Percentiles rank a stretch among this genome's conserved stretches.
These are phyloP conservation scores for Biscogniauxia mediterranea DNA, from an alignment of 2,329 filamentous ascomycete species.

Conservation along the genomic window DNA sequence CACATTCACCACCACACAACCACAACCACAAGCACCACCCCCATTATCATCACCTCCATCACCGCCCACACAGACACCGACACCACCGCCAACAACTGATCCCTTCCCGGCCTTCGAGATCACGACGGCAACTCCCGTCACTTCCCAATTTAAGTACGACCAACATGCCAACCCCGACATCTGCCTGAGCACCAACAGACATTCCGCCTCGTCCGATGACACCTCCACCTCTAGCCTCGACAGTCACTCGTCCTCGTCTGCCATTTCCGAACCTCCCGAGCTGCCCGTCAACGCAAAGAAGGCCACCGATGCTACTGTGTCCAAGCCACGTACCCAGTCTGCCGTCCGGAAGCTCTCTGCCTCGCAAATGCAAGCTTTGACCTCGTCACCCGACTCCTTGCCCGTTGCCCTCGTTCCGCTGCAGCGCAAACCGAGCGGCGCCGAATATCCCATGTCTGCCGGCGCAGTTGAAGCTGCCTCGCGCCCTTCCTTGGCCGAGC, in stretches of 20 bases:
- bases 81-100: conserved; percentile 17
- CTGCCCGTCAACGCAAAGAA: conserved; percentile 9
- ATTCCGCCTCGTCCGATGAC: conserved; percentile 5
- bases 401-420: conserved; percentile 48
- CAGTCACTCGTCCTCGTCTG: conserved; percentile 6
- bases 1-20: too few relatives aligned
- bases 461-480: conserved; percentile 34
- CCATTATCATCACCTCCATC: conserved; percentile 4
- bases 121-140: conserved; percentile 20
- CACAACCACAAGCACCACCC: conserved; percentile 6
- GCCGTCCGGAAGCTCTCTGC: conserved; percentile 53
- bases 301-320: conserved; percentile 1
- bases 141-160: conserved; percentile 9
- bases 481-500: conserved; percentile 34
- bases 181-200: conserved; percentile 1
- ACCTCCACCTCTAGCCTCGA: conserved; percentile 3
- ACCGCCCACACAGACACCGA: conserved; percentile 3
- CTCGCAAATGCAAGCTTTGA: conserved; percentile 57
- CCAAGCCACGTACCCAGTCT: conserved; percentile 24
- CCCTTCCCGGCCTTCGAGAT: conserved; percentile 26
- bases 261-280: conserved; percentile 5
- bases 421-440: conserved; percentile 33
- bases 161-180: not conserved
- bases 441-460: conserved; percentile 38
- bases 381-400: conserved; percentile 56